phyloP scores from a whole-genome alignment of 208 protist species.

The Trypanosomatidae sp. region DNA sequence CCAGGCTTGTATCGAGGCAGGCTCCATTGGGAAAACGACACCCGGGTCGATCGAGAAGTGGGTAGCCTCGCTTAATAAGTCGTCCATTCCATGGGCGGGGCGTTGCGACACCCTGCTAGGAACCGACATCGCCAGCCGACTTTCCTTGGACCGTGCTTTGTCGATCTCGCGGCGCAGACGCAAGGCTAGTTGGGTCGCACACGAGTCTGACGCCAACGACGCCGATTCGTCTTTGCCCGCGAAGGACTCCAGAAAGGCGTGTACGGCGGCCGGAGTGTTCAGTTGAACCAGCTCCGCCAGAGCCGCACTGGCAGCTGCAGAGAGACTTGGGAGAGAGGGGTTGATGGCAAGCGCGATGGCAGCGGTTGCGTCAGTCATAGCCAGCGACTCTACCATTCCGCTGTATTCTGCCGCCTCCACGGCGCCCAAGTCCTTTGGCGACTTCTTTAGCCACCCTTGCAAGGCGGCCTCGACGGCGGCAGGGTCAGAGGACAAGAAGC shows the following conservation, averaged over 20 bases:
- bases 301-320: slow-evolving; percentile 26
- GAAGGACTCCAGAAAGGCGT: slow-evolving; percentile 63
- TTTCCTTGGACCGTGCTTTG: not conserved
- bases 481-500: slow-evolving; percentile 36
- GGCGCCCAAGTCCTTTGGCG: slow-evolving; percentile 4
- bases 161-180: slow-evolving; percentile 33
- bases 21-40: slow-evolving; percentile 57
- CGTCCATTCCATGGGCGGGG: not conserved
- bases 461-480: slow-evolving; percentile 16
- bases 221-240: slow-evolving; percentile 44
- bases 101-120: not conserved
- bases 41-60: slow-evolving; percentile 62
- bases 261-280: slow-evolving; percentile 34
- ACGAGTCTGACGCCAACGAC: slow-evolving; percentile 42
- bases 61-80: slow-evolving; percentile 22
- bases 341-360: slow-evolving; percentile 66
- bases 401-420: slow-evolving; percentile 37
- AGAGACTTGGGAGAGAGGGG: slow-evolving; percentile 42
- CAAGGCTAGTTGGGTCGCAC: slow-evolving; percentile 59
- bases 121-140: not conserved
- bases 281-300: slow-evolving; percentile 57
- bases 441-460: slow-evolving; percentile 5
- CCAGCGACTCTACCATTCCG: slow-evolving; percentile 57
- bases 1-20: slow-evolving; percentile 50
- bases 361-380: slow-evolving; percentile 25